Base-by-base conservation (phyloP, 2,329 filamentous ascomycete species). In the Harringtonia lauricola region DNA sequence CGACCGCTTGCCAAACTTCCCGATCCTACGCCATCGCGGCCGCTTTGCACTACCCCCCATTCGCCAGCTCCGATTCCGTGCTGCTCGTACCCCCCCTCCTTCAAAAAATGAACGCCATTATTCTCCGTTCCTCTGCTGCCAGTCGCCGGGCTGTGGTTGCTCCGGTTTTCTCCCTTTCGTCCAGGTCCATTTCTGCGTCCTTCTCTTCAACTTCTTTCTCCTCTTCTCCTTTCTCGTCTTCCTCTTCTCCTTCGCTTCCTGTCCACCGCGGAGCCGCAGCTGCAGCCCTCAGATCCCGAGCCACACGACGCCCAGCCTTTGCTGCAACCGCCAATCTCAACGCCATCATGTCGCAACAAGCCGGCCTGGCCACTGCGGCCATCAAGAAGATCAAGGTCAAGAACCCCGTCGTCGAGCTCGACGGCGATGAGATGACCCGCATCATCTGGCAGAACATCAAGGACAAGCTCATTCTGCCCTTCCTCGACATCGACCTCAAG, bases 381-480 rank as follows among this genome's bases (percentile, higher is more conserved):
- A 45, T 49, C 56, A 71, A 76, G 60, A 98, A 96, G 83, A 96
- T 96, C 77, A 92, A 94, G 79, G 92, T 98, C 73, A 89, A 94
- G 81, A 96, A 95, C 69, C 92, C 92, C 53, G 82, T 98, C 63
- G 92, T 98, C 65, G 92, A 96, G 73, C 79, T 96, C 58, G 90
- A 96, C 64, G 90, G 90, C 59, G 79, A 83, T 57, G 79, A 88
- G 81, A 96, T 96, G 92, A 98, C 92, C 57, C 78, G 92, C 59
- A 89, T 98, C 64, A 98, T 98, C 73, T 98, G 92, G 92, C 74
- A 95, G 72, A 81, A 86, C 66, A 98, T 98, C 78, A 95, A 95
- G 78, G 86, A 96, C 71, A 95, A 94, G 76, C 90, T 95, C 72
- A 95, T 95, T 68, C 75, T 83, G 69, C 89, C 89, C 45, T 95